A percentile compares a stretch with the other conserved stretches of the same genome.
Evolutionary conservation across 768 basidiomycete species (phyloP).

Genomic region (Boletus rubroflammeus): DNA sequence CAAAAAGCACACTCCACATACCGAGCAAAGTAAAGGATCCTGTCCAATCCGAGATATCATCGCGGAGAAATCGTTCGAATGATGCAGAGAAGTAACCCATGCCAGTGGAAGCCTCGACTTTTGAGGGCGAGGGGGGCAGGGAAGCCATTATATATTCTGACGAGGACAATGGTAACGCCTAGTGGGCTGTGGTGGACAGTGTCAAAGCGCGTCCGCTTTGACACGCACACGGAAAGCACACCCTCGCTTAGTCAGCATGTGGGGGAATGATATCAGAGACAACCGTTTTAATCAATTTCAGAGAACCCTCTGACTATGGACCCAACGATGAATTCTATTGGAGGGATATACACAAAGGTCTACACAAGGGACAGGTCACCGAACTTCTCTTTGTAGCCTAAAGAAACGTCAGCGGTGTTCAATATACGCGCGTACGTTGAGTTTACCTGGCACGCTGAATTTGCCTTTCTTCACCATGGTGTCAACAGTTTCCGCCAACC

Average conservation of each 20-base stretch:
- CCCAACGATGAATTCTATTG: constrained; percentile 18
- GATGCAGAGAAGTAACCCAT: constrained; percentile 61
- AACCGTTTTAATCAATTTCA: not conserved
- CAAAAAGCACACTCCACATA: constrained; percentile 32
- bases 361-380: constrained; percentile 92
- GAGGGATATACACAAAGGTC: constrained; percentile 27
- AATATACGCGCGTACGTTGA: not conserved
- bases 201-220: constrained; percentile 1
- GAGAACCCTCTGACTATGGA: not conserved
- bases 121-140: constrained; percentile 38
- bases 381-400: constrained; percentile 94
- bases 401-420: constrained; percentile 2
- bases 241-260: constrained; percentile 24
- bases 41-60: constrained; percentile 73
- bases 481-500: constrained; percentile 86
- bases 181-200: constrained; percentile 1
- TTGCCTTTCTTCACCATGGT: constrained; percentile 97
- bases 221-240: no score
- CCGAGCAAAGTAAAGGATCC: constrained; percentile 85
- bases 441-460: constrained; percentile 91
- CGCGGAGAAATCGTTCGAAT: constrained; percentile 71
- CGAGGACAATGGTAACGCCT: constrained; percentile 15
- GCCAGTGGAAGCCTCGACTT: constrained; percentile 29
- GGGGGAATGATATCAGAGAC: not conserved
- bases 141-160: constrained; percentile 31